phyloP scores from a whole-genome alignment of 805 yeast genomes.

The Scheffersomyces spartinae region DNA sequence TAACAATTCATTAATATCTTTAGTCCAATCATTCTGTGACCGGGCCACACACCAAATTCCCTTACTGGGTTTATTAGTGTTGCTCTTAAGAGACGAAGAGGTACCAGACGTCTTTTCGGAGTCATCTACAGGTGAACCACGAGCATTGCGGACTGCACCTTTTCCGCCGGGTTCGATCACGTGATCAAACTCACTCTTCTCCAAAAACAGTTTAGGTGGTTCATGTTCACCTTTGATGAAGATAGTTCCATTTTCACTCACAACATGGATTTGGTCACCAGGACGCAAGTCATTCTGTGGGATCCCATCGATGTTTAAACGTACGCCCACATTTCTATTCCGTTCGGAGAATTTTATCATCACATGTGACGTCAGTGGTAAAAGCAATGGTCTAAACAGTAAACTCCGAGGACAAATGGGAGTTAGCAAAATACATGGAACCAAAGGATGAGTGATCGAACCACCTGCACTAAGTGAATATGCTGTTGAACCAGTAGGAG shows the following conservation, averaged over 20 bases:
- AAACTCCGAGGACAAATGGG: conserved; percentile 90
- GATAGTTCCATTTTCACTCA: conserved; percentile 54
- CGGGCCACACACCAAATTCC: conserved; percentile 87
- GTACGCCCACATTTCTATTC: conserved; percentile 27
- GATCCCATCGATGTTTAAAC: conserved; percentile 76
- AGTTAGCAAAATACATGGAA: conserved; percentile 69
- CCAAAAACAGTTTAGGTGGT: conserved; percentile 17
- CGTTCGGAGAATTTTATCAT: conserved; percentile 47
- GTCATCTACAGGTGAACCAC: conserved; percentile 2
- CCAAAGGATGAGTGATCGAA: conserved; percentile 81
- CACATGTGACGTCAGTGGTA: conserved; percentile 72
- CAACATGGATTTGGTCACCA: conserved; percentile 73
- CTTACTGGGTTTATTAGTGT: conserved; percentile 15
- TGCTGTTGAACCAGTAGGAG: conserved; percentile 96
- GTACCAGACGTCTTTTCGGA: conserved; percentile 1
- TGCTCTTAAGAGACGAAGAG: conserved; percentile 7
- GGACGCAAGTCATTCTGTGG: conserved; percentile 55
- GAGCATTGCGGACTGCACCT: conserved; percentile 1
- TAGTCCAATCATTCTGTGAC: conserved; percentile 83
- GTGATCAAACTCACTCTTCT: conserved; percentile 9
- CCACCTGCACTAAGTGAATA: conserved; percentile 88
- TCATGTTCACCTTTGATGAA: conserved; percentile 38
- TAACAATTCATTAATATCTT: conserved; percentile 73
- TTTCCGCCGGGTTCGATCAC: conserved; percentile 10
- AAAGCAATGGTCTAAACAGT: conserved; percentile 77